Evolutionary conservation across 2,329 filamentous ascomycete species (phyloP), one percentile per base, ranked within the genome.

Genomic region (Grosmannia clavigera): DNA sequence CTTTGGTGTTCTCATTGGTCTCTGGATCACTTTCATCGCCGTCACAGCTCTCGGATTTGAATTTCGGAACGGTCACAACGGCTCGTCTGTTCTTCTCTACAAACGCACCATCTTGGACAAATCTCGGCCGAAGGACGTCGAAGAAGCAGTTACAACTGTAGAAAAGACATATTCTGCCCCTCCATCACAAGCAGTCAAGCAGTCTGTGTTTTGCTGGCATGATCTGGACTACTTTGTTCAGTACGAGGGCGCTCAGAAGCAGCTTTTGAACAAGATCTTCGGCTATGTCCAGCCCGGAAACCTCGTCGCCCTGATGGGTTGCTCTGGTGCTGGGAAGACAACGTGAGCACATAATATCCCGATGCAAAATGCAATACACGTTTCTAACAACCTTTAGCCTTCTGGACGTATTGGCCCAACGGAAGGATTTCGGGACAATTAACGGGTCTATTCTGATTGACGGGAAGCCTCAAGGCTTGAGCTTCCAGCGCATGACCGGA

Each of bases 291-390:
- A 90, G 70, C 88, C 89, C 1, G 88, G 88, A 55, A 90, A 84
- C 62, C 72, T 92, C 22, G 89, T 85, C 1, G 88, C 88, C 4
- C 75, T 92, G 22, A 89, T 92, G 88, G 86, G 88, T 66, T 83
- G 87, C 2, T 88, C 85, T 16, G 89, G 89, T 64, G 90, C 90
- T n/a, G 90, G 90, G 57, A 95, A 95, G 72, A 95, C 90, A 0
- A 95, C 90, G 0, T 59, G 22, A 53, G 57, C 10, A 55, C n/a
- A 54, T 9, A 29, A 27, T 12, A 52, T 9, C 33, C 9, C 33
- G 9, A 10, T 35, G 33, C 33, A 35, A 9, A n/a, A 33, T n/a
- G 27, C 27, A 35, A 10, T 22, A 9, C 19, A 43, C 16, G 16
- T 16, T 29, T 29, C 19, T 10, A 40, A 51, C 50, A 29, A n/a